Base-by-base conservation (phyloP, 805 yeast genomes). In the Candida montana region DNA sequence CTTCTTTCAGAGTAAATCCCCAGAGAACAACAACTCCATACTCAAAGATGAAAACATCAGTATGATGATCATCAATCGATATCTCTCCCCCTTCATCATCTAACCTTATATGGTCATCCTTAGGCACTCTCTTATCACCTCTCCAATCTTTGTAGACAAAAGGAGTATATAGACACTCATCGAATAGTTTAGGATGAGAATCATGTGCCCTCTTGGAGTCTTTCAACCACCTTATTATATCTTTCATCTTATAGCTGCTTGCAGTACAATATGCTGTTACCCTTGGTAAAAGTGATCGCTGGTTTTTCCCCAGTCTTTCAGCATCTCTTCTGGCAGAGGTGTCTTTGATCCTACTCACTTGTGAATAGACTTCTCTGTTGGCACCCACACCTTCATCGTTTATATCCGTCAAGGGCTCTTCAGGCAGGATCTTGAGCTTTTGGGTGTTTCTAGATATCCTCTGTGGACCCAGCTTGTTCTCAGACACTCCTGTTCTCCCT, bases 181-280 rank as follows among this genome's bases (percentile, higher is more conserved):
- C 98, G 65, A 91, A 87, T 42, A 89, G 64, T 52, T 85, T 86
- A 1, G 98, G 96, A 50, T 79, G 79, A 0, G 93, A 80, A 29
- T 88, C 82, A 55, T 83, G 85, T 2, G 74, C 67, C 46, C 84
- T 67, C 57, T 79, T 84, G 18, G 88, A 73, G 37, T 87, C 93
- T 54, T 83, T 81, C 39, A 93, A 64, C 90, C 96, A 91, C 54
- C 91, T 69, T 36, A 83, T 71, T 31, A 93, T 67, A 37, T 89
- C 97, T 52, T 83, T 77, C 95, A 93, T 86, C 50, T 78, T 79
- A 57, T 90, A 93, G 19, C 93, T 79, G 24, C 96, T 90, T 21
- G 97, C 89, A 0, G 98, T 91, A 64, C 98, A 91, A 59, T 89
- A 93, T 3, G 96, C 95, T 0, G 98, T 91, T 2, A 90, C 96